phyloP scores from a whole-genome alignment of 345 rosid species.

The Eutrema japonicum region DNA sequence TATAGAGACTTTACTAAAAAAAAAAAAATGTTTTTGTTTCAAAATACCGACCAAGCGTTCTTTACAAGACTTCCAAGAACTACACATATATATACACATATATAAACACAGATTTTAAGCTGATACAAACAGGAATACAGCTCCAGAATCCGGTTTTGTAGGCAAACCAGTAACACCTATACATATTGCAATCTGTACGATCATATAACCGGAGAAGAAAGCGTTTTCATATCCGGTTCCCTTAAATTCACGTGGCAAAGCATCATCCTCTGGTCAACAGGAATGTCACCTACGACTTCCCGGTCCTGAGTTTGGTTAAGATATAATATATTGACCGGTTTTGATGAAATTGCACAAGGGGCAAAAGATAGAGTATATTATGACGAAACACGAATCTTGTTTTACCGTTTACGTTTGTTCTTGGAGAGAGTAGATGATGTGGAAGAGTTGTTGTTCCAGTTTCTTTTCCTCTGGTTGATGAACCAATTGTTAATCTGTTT shows the following conservation, averaged over 20 bases:
- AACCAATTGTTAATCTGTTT: slow-evolving; percentile 95
- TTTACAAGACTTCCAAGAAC: slow-evolving; percentile 27
- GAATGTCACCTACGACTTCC: slow-evolving; percentile 33
- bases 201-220: neutral
- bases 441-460: slow-evolving; percentile 78
- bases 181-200: slow-evolving; percentile 10
- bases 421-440: slow-evolving; percentile 59
- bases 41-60: slow-evolving; percentile 22
- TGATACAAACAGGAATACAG: neutral
- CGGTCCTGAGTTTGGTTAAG: slow-evolving; percentile 33
- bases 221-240: slow-evolving; percentile 5
- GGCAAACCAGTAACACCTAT: slow-evolving; percentile 18
- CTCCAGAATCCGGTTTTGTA: slow-evolving; percentile 23
- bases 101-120: neutral
- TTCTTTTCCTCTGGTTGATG: slow-evolving; percentile 89
- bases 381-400: slow-evolving; percentile 2
- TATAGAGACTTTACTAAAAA: too few species aligned
- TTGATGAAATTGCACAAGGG: neutral
- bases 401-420: slow-evolving; percentile 84
- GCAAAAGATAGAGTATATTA: neutral
- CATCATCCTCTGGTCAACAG: slow-evolving; percentile 9
- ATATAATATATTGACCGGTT: slow-evolving; percentile 10
- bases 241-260: slow-evolving; percentile 25
- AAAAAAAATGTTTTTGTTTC: neutral
- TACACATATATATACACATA: slow-evolving; percentile 23